Conservation (phyloP, 2,329 filamentous ascomycete genomes). For the Cladophialophora yegresii region DNA sequence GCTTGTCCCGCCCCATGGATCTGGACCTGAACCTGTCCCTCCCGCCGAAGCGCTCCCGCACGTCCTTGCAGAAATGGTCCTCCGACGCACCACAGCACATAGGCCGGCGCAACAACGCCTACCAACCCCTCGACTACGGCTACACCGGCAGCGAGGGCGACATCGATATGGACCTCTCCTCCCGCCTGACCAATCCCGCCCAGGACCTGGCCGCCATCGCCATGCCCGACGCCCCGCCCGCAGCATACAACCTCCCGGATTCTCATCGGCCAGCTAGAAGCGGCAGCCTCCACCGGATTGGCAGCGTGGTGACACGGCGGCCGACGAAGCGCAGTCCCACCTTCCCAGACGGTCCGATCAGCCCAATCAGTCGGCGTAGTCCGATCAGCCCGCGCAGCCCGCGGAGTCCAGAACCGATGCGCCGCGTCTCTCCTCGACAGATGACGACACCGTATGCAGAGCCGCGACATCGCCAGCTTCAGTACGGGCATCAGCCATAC, state of each 20-base stretch:
- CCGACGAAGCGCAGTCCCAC: neutral
- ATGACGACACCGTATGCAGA: neutral
- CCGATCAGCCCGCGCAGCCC: neutral
- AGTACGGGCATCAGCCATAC: neutral
- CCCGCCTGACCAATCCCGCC: neutral
- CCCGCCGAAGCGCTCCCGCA: conserved; percentile 5
- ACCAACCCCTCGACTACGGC: neutral
- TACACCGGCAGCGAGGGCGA: neutral
- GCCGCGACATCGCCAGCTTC: neutral
- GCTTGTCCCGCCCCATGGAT: neutral
- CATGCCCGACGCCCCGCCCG: conserved; percentile 14
- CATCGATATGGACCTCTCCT: neutral
- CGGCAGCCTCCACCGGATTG: neutral
- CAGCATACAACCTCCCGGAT: neutral
- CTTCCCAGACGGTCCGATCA: neutral
- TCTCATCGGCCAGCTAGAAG: too few species aligned
- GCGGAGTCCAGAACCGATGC: neutral
- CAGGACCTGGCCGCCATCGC: conserved; percentile 17
- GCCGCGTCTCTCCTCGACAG: neutral
- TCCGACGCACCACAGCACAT: conserved; percentile 17
- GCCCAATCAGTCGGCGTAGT: neutral
- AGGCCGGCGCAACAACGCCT: conserved; percentile 13
- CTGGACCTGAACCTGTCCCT: conserved; percentile 2
- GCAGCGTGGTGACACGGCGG: neutral
- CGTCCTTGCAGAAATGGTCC: neutral